A percentile compares a stretch with the other conserved stretches of the same genome.
Conservation (phyloP, 345 rosid genomes). For the Eucalyptus polyanthemos region DNA sequence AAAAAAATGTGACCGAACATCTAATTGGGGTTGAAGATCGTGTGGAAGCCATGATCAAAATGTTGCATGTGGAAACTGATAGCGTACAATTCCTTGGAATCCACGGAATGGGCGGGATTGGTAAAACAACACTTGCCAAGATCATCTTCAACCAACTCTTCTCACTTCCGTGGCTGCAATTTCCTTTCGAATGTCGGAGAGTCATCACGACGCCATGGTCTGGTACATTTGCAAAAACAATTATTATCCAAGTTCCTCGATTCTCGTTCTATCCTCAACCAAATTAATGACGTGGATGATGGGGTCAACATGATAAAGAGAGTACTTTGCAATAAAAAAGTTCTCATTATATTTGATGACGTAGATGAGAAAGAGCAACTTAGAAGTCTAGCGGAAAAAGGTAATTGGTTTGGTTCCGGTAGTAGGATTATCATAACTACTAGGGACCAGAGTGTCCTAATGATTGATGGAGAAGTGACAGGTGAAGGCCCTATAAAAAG, state of each 20-base stretch:
- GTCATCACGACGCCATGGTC: background rate
- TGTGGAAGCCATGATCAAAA: background rate
- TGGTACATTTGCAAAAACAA: background rate
- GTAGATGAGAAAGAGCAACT: no score
- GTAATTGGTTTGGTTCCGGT: rapidly evolving
- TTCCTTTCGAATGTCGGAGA: background rate
- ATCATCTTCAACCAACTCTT: background rate
- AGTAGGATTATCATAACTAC: no score
- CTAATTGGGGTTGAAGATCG: background rate
- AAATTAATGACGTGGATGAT: background rate
- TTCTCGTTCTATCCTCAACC: background rate
- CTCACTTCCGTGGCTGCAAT: background rate
- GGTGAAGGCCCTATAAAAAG: no score
- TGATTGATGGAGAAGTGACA: no score
- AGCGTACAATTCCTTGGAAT: background rate
- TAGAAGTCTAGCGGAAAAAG: rapidly evolving
- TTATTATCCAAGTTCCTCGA: background rate
- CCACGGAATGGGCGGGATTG: background rate
- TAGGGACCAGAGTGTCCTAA: no score
- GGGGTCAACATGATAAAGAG: background rate
- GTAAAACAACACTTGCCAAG: background rate
- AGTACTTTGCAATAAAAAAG: background rate
- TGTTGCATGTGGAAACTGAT: background rate
- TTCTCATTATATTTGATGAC: rapidly evolving
- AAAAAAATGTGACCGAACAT: background rate